Percentiles rank a stretch among this genome's conserved stretches.
Conservation (phyloP, 495 filamentous ascomycete species). For the Penicillium manginii region DNA sequence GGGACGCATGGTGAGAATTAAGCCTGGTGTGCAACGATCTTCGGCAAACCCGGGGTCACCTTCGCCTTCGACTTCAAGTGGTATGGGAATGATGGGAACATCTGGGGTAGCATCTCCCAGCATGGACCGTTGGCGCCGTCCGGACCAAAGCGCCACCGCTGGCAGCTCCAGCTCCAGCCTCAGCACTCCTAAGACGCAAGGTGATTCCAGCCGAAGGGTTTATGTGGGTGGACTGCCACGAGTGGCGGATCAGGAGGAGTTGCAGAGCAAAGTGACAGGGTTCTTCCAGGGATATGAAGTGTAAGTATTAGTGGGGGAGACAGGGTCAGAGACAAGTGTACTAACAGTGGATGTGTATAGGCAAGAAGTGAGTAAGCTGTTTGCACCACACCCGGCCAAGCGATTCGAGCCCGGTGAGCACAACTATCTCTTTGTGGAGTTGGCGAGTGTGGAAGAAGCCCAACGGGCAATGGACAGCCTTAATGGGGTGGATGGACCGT, state of each 20-base stretch:
- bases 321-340: neutral
- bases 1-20: constrained; percentile 62
- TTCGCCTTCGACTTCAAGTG: neutral
- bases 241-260: constrained; percentile 57
- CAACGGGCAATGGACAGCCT: constrained; percentile 49
- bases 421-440: constrained; percentile 72
- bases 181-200: constrained; percentile 26
- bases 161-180: constrained; percentile 36
- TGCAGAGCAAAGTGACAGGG: constrained; percentile 55
- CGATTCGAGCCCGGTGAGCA: constrained; percentile 57
- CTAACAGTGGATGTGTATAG: constrained; percentile 16
- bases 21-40: constrained; percentile 58
- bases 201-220: constrained; percentile 55
- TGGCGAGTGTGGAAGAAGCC: constrained; percentile 58
- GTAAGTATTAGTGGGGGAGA: constrained; percentile 29
- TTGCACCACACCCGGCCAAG: constrained; percentile 59
- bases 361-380: constrained; percentile 66
- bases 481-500: constrained; percentile 46
- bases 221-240: constrained; percentile 67
- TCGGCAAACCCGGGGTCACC: constrained; percentile 15
- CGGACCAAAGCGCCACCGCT: constrained; percentile 23
- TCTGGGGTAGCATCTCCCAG: neutral
- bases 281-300: constrained; percentile 64
- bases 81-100: neutral
- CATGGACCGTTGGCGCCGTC: constrained; percentile 43